phyloP scores from a whole-genome alignment of 108 stramenopile species.

The Nannochloropsis gaditana region DNA sequence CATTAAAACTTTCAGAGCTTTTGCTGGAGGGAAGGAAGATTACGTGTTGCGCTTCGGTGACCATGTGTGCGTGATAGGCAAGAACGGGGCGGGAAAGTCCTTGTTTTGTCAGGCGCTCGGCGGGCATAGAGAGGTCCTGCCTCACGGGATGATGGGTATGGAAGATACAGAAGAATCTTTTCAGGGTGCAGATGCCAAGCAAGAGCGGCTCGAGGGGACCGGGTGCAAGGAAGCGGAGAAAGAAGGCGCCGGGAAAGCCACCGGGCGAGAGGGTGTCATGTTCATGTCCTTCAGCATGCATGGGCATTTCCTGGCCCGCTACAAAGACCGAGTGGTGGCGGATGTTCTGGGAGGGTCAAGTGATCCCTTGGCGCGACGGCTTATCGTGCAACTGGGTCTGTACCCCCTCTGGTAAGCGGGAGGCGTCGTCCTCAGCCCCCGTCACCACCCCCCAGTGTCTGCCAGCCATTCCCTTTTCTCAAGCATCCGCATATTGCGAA shows the following conservation, averaged over 20 bases:
- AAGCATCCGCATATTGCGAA: no score
- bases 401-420: background rate
- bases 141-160: background rate
- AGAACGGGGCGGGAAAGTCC: background rate
- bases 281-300: conserved; percentile 12
- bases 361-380: background rate
- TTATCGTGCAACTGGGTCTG: background rate
- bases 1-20: background rate
- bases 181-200: background rate
- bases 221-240: background rate
- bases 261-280: background rate
- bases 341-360: background rate
- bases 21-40: background rate
- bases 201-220: background rate
- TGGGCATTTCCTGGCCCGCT: background rate
- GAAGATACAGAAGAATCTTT: background rate
- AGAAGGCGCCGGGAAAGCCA: background rate
- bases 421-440: no score
- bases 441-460: no score
- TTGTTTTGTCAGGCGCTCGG: background rate
- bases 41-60: background rate
- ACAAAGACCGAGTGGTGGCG: background rate
- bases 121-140: background rate
- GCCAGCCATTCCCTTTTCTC: no score
- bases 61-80: background rate